Evolutionary conservation across 2,329 filamentous ascomycete species (phyloP).

Genomic region (Capronia coronata): DNA sequence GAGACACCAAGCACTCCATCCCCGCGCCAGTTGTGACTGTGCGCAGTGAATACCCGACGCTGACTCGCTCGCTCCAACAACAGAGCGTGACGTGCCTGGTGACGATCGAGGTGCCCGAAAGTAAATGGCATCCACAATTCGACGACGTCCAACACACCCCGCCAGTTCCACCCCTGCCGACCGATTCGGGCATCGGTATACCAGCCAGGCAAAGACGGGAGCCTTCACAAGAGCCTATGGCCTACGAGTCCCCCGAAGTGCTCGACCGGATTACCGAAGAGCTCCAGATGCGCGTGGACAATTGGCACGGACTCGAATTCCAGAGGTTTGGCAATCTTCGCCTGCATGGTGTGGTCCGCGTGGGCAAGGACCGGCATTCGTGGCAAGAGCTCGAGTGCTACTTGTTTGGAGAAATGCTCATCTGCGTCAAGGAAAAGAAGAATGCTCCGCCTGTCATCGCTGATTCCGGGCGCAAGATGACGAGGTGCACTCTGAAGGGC

Average conservation of each 20-base stretch:
- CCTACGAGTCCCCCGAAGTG: constrained; percentile 66
- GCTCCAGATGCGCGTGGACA: constrained; percentile 81
- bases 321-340: constrained; percentile 77
- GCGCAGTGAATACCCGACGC: constrained; percentile 91
- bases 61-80: constrained; percentile 85
- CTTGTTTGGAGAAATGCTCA: constrained; percentile 97
- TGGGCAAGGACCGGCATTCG: constrained; percentile 90
- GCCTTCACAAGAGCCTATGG: constrained; percentile 23
- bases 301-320: constrained; percentile 96
- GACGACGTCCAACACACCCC: constrained; percentile 63
- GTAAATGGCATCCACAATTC: constrained; percentile 79
- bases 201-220: constrained; percentile 34
- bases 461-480: constrained; percentile 53
- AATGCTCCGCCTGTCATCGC: constrained; percentile 61
- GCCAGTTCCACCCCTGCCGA: constrained; percentile 43
- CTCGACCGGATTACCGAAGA: constrained; percentile 82
- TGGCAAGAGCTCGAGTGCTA: constrained; percentile 99
- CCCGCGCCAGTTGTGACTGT: constrained; percentile 87
- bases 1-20: constrained; percentile 72
- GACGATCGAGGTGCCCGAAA: constrained; percentile 87
- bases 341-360: constrained; percentile 79
- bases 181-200: constrained; percentile 43
- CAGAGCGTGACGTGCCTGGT: constrained; percentile 91
- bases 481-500: constrained; percentile 84
- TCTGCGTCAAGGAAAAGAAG: constrained; percentile 98